Base-by-base conservation (phyloP, 345 rosid species). In the Citrus cavaleriei region DNA sequence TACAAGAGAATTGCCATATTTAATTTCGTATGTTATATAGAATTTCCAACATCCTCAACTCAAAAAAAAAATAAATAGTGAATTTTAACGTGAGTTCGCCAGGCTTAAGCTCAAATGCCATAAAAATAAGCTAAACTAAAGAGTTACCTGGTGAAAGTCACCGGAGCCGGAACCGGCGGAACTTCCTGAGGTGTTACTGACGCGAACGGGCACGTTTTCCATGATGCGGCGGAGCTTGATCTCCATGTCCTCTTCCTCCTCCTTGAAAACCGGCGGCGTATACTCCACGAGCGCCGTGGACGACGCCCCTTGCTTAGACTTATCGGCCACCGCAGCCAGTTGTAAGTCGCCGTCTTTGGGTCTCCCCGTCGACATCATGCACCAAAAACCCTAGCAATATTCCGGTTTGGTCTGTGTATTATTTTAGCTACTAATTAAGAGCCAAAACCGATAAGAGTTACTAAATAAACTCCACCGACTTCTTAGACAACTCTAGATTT, bases 101-200 rank as follows among this genome's bases (percentile, higher is more conserved):
- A 30, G 27, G 61, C 61, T 9, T 8, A 27, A 19, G 12, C 35
- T 28, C 10, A 51, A 9, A 51, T 51, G 24, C 49, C 14, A 10
- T 49, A 21, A 14, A 25, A 30, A 58, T 32, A 68, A 24, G 35
- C 46, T 1, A 32, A 66, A 54, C 3, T 14, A 49, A 77, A 0
- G 68, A 60, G 60, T 10, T 81, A 93, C 99, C 97, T 94, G 99
- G 74, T 96, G 99, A 68, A 96, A 96, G 82, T 94, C 99, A 13
- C 97, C 95, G 70, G 98, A 96, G 66, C 98, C 98, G 24, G 97
- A 92, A 84, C 99, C 98, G 5, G 98, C 99, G 9, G 98, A 96
- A 84, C 99, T 96, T 19, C 98, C 98, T 1, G 99, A 96, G 55
- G 99, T 92, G 74, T 94, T 96, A 59, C 91, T 93, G 77, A 96